Conservation (phyloP, 306 rosid genomes). For the Glycine latifolia region DNA sequence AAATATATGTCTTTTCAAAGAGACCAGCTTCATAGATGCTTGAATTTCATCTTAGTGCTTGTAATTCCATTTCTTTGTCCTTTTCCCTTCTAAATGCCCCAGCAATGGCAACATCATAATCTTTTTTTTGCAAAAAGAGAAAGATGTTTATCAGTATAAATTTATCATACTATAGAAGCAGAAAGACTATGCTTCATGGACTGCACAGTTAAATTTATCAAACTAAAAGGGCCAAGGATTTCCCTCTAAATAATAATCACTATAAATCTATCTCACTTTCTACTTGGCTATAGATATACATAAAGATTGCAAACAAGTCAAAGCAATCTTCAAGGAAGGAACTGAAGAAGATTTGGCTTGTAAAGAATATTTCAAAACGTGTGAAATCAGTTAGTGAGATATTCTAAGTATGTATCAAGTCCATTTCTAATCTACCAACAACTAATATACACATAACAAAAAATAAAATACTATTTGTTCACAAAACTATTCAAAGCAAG, state of each 20-base stretch:
- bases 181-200: slow-evolving; percentile 19
- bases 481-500: slow-evolving; percentile 41
- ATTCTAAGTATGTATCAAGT: slow-evolving; percentile 31
- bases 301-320: slow-evolving; percentile 54
- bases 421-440: slow-evolving; percentile 28
- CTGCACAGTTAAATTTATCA: slow-evolving; percentile 37
- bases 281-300: slow-evolving; percentile 57
- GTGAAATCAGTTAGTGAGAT: slow-evolving; percentile 44
- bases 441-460: slow-evolving; percentile 27
- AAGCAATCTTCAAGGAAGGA: slow-evolving; percentile 68
- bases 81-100: slow-evolving; percentile 96
- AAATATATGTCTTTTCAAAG: slow-evolving; percentile 43
- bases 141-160: slow-evolving; percentile 18
- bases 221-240: slow-evolving; percentile 49
- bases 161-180: neutral
- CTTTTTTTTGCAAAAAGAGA: slow-evolving; percentile 67
- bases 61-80: slow-evolving; percentile 77
- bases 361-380: slow-evolving; percentile 39
- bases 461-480: neutral
- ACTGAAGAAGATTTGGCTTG: slow-evolving; percentile 68
- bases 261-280: slow-evolving; percentile 44
- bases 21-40: slow-evolving; percentile 90
- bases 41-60: slow-evolving; percentile 82
- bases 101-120: slow-evolving; percentile 87
- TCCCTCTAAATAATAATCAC: slow-evolving; percentile 57